phyloP scores from a whole-genome alignment of 352 stramenopile genomes.

The Pythium myriotylum region DNA sequence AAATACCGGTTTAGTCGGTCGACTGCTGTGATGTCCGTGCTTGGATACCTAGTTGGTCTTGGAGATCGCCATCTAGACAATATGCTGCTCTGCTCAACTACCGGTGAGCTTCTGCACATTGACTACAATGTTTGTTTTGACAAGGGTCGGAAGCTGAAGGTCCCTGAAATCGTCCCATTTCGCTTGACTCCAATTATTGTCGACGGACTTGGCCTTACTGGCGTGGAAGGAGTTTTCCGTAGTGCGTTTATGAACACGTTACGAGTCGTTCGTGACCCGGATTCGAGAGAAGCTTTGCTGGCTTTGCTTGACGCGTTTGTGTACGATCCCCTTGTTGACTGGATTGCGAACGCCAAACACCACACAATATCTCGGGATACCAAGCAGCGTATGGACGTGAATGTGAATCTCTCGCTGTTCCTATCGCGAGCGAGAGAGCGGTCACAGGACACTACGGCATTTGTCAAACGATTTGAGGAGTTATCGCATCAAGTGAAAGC shows the following conservation, averaged over 20 bases:
- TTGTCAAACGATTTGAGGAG: constrained; percentile 42
- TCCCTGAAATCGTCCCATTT: constrained; percentile 91
- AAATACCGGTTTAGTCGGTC: constrained; percentile 62
- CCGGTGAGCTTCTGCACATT: constrained; percentile 89
- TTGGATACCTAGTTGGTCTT: constrained; percentile 89
- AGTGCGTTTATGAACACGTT: constrained; percentile 74
- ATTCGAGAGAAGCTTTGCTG: constrained; percentile 70
- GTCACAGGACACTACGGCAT: constrained; percentile 56
- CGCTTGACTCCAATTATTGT: constrained; percentile 85
- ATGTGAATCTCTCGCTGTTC: constrained; percentile 88
- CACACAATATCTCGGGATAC: constrained; percentile 13
- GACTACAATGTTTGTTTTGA: constrained; percentile 95
- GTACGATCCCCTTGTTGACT: constrained; percentile 85
- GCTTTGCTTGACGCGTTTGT: constrained; percentile 85
- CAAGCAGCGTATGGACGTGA: constrained; percentile 78
- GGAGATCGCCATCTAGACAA: constrained; percentile 93
- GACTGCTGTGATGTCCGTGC: constrained; percentile 85
- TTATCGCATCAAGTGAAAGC: constrained; percentile 1
- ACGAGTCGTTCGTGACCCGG: constrained; percentile 60
- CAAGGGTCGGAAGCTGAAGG: constrained; percentile 82
- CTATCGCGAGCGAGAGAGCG: constrained; percentile 79
- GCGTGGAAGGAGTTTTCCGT: constrained; percentile 75
- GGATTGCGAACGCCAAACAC: constrained; percentile 35
- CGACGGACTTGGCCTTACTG: constrained; percentile 72
- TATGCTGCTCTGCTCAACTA: constrained; percentile 82